Base-by-base conservation (phyloP, 202 grass and related monocot species). In the Miscanthus sacchariflorus region DNA sequence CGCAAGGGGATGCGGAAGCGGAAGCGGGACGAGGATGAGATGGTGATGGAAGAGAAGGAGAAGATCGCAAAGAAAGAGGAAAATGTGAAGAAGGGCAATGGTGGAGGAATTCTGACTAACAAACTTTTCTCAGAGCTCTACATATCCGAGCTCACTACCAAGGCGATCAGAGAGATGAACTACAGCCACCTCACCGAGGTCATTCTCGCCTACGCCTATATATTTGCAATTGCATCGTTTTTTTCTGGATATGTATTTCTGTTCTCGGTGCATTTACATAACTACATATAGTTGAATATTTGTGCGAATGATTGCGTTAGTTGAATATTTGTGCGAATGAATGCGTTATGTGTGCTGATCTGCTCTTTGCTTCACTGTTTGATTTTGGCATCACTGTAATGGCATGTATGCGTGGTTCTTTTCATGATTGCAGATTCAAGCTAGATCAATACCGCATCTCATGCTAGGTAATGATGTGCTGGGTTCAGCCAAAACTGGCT, bases 111-210 rank as follows among this genome's bases (percentile, higher is more conserved):
- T 50, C 90, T 95, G 78, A 94, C 91, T 5, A 71, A 82, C 46
- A 90, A 91, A 67, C 84, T 88, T 6, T 98, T 98, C 87, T 86
- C 93, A 2, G 88, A 93, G 27, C 86, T 95, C 30, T 81, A 68
- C 23, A 54, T 98, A 17, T 98, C 93, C 18, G 91, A 88, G 77
- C 81, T 44, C 7, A 98, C 95, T 56, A 77, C 90, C 66, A 94
- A 69, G 59, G 90, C 93, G 42, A 93, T 98, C 81, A 76, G 68
- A 24, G 95, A 95, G 83, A 98, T 95, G 93, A 91, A 91, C 46
- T 94, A 95, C 84, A 95, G 91, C 75, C 86, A 90, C 85, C 94
- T 98, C 85, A 93, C 95, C 42, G 82, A 98, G 90, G 91, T 98
- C 4, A 15, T 17, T 12, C 6, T 49, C 39, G 6, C 39, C 39